Evolutionary conservation across 352 stramenopile genomes (phyloP).

Genomic region (Phytophthora idaei): DNA sequence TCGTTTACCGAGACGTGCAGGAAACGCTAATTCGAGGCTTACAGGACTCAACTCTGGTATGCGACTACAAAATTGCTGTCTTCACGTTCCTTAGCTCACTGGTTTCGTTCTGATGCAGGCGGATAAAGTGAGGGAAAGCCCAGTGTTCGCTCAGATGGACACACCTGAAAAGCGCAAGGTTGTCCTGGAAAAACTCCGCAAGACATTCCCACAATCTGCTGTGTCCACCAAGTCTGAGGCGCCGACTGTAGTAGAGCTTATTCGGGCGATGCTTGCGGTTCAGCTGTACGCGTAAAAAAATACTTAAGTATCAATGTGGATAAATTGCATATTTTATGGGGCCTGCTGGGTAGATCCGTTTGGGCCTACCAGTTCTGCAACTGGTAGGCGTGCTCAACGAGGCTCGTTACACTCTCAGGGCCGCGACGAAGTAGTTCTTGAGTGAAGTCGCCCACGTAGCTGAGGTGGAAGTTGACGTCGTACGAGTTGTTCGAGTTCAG

Average conservation of each 20-base stretch:
- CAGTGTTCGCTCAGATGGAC: slow-evolving; percentile 42
- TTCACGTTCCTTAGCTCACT: background rate
- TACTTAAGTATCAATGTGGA: slow-evolving; percentile 18
- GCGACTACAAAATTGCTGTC: background rate
- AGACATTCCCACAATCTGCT: slow-evolving; percentile 21
- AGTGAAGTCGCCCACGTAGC: slow-evolving; percentile 70
- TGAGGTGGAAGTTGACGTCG: slow-evolving; percentile 70
- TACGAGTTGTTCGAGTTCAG: slow-evolving; percentile 43
- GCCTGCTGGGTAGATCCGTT: slow-evolving; percentile 1
- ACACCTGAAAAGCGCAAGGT: slow-evolving; percentile 48
- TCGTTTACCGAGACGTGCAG: slow-evolving; percentile 59
- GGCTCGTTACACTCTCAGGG: slow-evolving; percentile 58
- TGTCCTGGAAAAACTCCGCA: slow-evolving; percentile 44
- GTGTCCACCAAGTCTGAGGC: background rate
- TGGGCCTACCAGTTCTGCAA: slow-evolving; percentile 73
- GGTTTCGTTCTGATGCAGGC: slow-evolving; percentile 22
- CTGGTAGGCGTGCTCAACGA: slow-evolving; percentile 75
- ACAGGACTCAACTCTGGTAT: slow-evolving; percentile 49
- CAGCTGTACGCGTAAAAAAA: slow-evolving; percentile 16
- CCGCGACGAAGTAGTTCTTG: slow-evolving; percentile 75
- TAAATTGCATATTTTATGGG: slow-evolving; percentile 42
- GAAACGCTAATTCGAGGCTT: slow-evolving; percentile 54
- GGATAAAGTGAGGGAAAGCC: slow-evolving; percentile 45
- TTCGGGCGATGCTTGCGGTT: slow-evolving; percentile 29
- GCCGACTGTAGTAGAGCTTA: slow-evolving; percentile 35